Evolutionary conservation across 345 rosid species (phyloP), one percentile per base, ranked within the genome.

Genomic region (Sisymbrium irio): DNA sequence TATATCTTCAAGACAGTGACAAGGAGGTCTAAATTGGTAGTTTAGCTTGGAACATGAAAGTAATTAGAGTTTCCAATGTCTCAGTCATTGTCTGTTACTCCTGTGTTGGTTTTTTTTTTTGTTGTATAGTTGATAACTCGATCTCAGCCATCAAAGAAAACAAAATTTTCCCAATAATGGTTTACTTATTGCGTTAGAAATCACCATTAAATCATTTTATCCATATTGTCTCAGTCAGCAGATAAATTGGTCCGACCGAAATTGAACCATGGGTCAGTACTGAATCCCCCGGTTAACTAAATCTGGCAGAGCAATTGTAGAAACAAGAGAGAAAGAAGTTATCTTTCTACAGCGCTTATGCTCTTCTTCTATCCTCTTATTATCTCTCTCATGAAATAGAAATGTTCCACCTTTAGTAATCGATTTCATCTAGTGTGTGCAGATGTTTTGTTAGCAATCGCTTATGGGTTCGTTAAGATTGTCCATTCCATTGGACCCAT

Each of bases 381-480:
- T 39, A 58, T 67, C 68, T 39, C 51, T 22, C 36, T 15, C 62
- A 13, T 19, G 9, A 19, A 35, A 45, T 12, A 17, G 19, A 73
- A 74, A 35, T 22, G 40, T 65, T 25, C 37, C 22, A 44, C 22
- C 41, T 55, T 36, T 59, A 1, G 22, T 27, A 49, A 10, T 28
- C 19, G 7, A 12, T 35, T 57, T 66, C 27, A 19, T 69, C 30
- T 1, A 5, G 28, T 50, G 57, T 68, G 33, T 0, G 32, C 47
- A 56, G 36, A 77, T 71, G 67, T 30, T 20, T 37, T 10, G 4
- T 60, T 76, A 65, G 69, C 15, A 13, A 14, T 53, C 17, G n/a
- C 4, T 49, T 10, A 90, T 88, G 97, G 87, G 85, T 60, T 93
- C 89, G 14, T 40, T 84, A 51, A 85, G 76, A 62, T 37, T 86